These are phyloP conservation scores for Mallotus repandus DNA, from an alignment of 441 rosid species.

Conservation along the genomic window DNA sequence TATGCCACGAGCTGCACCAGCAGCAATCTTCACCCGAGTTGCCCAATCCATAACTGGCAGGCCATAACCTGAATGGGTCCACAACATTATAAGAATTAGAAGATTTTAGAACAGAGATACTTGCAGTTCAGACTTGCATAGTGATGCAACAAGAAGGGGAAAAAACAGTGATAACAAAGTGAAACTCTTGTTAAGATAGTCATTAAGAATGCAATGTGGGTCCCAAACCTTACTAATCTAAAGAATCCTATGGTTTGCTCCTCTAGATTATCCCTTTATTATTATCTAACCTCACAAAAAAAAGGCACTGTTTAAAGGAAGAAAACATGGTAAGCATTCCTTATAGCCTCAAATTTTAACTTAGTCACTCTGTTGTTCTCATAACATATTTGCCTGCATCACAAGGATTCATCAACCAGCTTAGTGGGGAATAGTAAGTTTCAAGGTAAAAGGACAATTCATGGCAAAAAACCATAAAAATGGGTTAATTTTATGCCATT, in stretches of 20 bases:
- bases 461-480: not conserved
- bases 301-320: not conserved
- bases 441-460: not conserved
- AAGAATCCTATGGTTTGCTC: not conserved
- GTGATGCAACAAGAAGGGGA: not conserved
- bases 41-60: conserved; percentile 82
- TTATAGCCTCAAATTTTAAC: not conserved
- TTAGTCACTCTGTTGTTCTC: not conserved
- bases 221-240: not conserved
- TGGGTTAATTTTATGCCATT: not conserved
- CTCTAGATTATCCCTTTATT: not conserved
- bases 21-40: conserved; percentile 76
- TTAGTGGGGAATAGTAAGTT: not conserved
- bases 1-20: conserved; percentile 96
- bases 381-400: not conserved
- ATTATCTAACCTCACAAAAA: not conserved
- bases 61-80: conserved; percentile 40
- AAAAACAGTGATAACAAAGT: not conserved
- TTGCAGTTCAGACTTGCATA: conserved; percentile 1
- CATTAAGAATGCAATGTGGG: not conserved
- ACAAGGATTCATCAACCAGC: not conserved
- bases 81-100: conserved; percentile 18
- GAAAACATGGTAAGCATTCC: not conserved
- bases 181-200: not conserved
- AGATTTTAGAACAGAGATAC: not conserved